Conservation (phyloP, 1,284 basidiomycete genomes). For the Boletus semigastroideus region DNA sequence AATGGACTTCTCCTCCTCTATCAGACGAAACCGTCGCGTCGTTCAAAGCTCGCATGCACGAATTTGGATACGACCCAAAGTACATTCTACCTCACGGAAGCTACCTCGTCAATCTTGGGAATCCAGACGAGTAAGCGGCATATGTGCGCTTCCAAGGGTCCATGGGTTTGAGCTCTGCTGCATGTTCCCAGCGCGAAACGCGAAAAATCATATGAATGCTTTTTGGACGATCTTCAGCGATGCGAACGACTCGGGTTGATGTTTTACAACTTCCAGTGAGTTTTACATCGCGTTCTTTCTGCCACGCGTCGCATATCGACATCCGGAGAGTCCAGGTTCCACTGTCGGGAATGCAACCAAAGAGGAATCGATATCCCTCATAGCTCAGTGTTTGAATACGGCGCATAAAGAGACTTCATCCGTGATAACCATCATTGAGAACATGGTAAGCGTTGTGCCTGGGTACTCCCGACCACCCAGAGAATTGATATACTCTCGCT, state of each 20-base stretch:
- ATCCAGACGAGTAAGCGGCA: slow-evolving; percentile 64
- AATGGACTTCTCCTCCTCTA: slow-evolving; percentile 70
- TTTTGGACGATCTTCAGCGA: slow-evolving; percentile 80
- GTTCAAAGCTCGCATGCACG: slow-evolving; percentile 59
- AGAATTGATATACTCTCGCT: neutral
- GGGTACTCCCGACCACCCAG: neutral
- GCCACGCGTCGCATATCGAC: neutral
- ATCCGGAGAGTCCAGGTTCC: slow-evolving; percentile 66
- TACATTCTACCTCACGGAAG: slow-evolving; percentile 80
- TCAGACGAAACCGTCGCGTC: slow-evolving; percentile 46
- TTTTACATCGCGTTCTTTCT: slow-evolving; percentile 10
- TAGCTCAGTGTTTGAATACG: slow-evolving; percentile 75
- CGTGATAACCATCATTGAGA: slow-evolving; percentile 77
- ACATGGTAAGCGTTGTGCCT: slow-evolving; percentile 59
- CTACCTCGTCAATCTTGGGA: slow-evolving; percentile 85
- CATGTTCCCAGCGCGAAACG: slow-evolving; percentile 58
- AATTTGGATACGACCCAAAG: slow-evolving; percentile 56
- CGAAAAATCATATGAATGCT: slow-evolving; percentile 77
- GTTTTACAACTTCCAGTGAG: slow-evolving; percentile 86
- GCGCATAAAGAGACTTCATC: slow-evolving; percentile 68
- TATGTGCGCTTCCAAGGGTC: neutral
- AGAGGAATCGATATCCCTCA: slow-evolving; percentile 61
- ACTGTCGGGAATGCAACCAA: slow-evolving; percentile 68
- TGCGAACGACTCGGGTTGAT: slow-evolving; percentile 77
- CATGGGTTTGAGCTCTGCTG: neutral